These are phyloP conservation scores for Ogataea salicorniae DNA, from an alignment of 805 yeast species.

Conservation along the genomic window DNA sequence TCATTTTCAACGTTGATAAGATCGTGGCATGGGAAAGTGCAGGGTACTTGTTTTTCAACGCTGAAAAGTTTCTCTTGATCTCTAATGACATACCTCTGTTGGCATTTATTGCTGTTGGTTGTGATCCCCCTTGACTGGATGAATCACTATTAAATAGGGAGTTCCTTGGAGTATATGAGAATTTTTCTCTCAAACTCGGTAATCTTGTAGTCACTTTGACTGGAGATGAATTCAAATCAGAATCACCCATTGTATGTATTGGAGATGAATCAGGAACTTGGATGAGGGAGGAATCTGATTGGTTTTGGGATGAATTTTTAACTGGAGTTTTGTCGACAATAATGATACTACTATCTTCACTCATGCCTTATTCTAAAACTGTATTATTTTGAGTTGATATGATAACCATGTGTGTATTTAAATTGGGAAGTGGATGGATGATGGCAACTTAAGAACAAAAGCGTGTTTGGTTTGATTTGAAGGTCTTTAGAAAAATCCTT, in stretches of 20 bases:
- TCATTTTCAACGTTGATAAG: conserved; percentile 26
- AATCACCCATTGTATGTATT: conserved; percentile 3
- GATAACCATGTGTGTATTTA: no score
- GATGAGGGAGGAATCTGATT: conserved; percentile 27
- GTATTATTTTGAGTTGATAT: no score
- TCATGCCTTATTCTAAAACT: conserved; percentile 3
- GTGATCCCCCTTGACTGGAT: neutral
- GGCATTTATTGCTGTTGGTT: neutral
- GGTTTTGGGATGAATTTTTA: neutral
- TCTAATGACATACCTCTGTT: conserved; percentile 17
- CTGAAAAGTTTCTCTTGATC: conserved; percentile 24
- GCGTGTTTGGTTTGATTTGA: no score
- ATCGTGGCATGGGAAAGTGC: conserved; percentile 26
- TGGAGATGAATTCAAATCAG: conserved; percentile 21
- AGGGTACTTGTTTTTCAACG: conserved; percentile 31
- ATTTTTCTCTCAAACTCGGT: conserved; percentile 36
- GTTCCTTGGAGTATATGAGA: conserved; percentile 30
- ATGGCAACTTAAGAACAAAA: no score
- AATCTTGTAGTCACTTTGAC: conserved; percentile 21
- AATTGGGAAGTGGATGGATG: no score
- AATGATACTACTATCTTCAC: conserved; percentile 13
- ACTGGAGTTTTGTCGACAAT: conserved; percentile 3
- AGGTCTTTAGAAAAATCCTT: no score
- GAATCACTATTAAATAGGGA: neutral
- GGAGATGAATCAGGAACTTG: conserved; percentile 53